These are phyloP conservation scores for Excoecaria agallocha DNA, from an alignment of 345 rosid genomes.

Conservation along the genomic window DNA sequence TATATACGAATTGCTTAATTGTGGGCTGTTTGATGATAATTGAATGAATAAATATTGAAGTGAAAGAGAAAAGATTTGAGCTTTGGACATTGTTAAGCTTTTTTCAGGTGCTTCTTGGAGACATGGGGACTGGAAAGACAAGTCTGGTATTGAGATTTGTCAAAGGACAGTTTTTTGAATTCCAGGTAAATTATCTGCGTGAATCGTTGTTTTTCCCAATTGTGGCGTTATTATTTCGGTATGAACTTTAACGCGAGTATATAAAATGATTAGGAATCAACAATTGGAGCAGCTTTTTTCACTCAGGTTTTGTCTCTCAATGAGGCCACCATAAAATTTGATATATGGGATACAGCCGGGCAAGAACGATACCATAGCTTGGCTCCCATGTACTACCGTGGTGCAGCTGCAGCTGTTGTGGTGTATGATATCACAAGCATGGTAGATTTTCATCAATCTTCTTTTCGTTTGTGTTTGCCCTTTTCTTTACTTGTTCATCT, in stretches of 20 bases:
- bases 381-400: slow-evolving; percentile 86
- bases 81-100: neutral
- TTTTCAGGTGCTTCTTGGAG: slow-evolving; percentile 72
- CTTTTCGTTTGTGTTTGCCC: neutral
- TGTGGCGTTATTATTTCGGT: neutral
- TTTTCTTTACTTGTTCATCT: too few species aligned
- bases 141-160: slow-evolving; percentile 72
- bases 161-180: slow-evolving; percentile 70
- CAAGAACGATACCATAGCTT: slow-evolving; percentile 83
- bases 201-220: neutral
- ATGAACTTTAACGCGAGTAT: slow-evolving; percentile 15
- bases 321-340: slow-evolving; percentile 68
- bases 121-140: slow-evolving; percentile 84
- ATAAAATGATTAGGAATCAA: slow-evolving; percentile 50
- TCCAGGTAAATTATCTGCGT: slow-evolving; percentile 43
- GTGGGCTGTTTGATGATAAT: neutral
- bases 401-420: slow-evolving; percentile 83
- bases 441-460: slow-evolving; percentile 32
- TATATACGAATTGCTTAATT: neutral
- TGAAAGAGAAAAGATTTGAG: neutral
- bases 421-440: slow-evolving; percentile 72
- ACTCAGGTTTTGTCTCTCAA: slow-evolving; percentile 68
- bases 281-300: slow-evolving; percentile 83
- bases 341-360: slow-evolving; percentile 85
- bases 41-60: neutral